A percentile compares a stretch with the other conserved stretches of the same genome.
Evolutionary conservation across 1,139 yeast species (phyloP).

Genomic region (Geotrichum fermentans): DNA sequence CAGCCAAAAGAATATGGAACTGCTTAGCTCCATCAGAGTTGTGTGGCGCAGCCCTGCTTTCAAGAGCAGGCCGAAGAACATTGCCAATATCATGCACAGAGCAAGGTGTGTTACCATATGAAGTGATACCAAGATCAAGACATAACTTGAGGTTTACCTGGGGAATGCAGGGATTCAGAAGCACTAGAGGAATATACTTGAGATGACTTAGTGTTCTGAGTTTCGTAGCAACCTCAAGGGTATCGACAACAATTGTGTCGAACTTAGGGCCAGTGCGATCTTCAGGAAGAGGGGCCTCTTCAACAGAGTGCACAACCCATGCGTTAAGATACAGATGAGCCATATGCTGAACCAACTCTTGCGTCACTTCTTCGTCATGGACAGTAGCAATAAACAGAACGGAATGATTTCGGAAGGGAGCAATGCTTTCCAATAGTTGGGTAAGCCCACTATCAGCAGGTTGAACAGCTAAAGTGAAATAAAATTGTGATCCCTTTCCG

Average conservation of each 20-base stretch:
- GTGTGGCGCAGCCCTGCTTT: constrained; percentile 73
- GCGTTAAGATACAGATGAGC: constrained; percentile 41
- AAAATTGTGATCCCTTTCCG: constrained; percentile 79
- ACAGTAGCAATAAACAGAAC: constrained; percentile 72
- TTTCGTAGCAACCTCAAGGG: constrained; percentile 66
- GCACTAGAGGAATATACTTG: constrained; percentile 74
- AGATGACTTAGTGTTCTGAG: constrained; percentile 66
- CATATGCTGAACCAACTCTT: constrained; percentile 50
- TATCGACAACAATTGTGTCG: constrained; percentile 77
- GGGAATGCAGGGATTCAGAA: constrained; percentile 71
- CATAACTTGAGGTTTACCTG: constrained; percentile 76
- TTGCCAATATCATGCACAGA: constrained; percentile 75
- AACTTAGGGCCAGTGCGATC: constrained; percentile 48
- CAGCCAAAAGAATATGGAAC: constrained; percentile 72
- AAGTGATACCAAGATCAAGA: constrained; percentile 78
- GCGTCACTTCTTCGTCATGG: constrained; percentile 60
- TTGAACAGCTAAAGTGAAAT: constrained; percentile 73
- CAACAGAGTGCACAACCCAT: constrained; percentile 41
- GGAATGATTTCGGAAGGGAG: constrained; percentile 55
- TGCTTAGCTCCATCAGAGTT: constrained; percentile 74
- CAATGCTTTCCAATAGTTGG: constrained; percentile 61
- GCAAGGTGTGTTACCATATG: constrained; percentile 85
- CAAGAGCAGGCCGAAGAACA: constrained; percentile 77
- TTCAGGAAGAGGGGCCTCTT: constrained; percentile 40
- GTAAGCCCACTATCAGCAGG: constrained; percentile 64